Evolutionary conservation across 306 rosid species (phyloP).

Genomic region (Pterocarpus macrocarpus): DNA sequence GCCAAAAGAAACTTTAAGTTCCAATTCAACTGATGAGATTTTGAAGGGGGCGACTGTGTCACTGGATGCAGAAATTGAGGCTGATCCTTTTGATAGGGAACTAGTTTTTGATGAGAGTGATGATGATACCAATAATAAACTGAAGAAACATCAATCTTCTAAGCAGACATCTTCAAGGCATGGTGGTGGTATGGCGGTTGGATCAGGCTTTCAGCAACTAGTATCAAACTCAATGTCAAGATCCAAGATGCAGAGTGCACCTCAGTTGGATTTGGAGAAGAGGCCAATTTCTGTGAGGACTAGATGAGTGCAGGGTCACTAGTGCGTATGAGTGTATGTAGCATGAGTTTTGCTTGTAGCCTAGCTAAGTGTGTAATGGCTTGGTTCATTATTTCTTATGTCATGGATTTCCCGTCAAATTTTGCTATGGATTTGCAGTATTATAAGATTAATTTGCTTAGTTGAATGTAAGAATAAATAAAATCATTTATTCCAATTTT

Average conservation of each 20-base stretch:
- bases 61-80: conserved; percentile 40
- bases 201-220: conserved; percentile 39
- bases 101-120: conserved; percentile 64
- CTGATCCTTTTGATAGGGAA: conserved; percentile 49
- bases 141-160: conserved; percentile 39
- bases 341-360: conserved; percentile 36
- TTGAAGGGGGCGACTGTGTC: conserved; percentile 37
- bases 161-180: conserved; percentile 47
- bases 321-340: conserved; percentile 28
- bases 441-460: conserved; percentile 16
- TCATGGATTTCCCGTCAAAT: conserved; percentile 26
- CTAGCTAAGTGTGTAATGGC: conserved; percentile 26
- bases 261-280: conserved; percentile 55
- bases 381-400: conserved; percentile 34
- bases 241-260: conserved; percentile 50
- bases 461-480: conserved; percentile 21
- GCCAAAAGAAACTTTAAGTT: conserved; percentile 47
- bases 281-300: conserved; percentile 70
- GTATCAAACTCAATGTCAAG: conserved; percentile 40
- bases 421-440: conserved; percentile 21
- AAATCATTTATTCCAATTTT: background rate
- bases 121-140: conserved; percentile 45
- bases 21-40: conserved; percentile 51
- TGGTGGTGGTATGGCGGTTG: conserved; percentile 48
- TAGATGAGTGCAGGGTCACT: conserved; percentile 43